Evolutionary conservation across 202 grass and related monocot genomes (phyloP).

Genomic region (Elaeis oleifera): DNA sequence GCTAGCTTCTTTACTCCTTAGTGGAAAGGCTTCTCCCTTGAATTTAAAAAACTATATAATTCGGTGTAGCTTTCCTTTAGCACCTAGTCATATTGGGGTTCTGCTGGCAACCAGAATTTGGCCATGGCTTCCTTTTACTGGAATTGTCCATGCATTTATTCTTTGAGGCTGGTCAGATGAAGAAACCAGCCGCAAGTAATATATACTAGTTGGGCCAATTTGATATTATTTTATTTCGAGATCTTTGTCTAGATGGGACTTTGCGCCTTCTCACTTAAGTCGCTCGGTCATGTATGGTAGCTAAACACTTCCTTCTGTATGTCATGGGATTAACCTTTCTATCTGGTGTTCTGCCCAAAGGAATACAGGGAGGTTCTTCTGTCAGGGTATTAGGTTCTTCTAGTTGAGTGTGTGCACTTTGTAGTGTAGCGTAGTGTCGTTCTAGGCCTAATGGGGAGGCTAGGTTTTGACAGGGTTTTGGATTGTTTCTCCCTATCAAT

Average conservation of each 20-base stretch:
- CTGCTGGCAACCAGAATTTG: conserved; percentile 49
- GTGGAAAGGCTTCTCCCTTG: neutral
- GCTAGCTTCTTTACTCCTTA: neutral
- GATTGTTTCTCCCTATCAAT: neutral
- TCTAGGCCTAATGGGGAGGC: neutral
- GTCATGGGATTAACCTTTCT: too few relatives aligned
- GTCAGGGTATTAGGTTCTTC: too few relatives aligned
- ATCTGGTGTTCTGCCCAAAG: too few relatives aligned
- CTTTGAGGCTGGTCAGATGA: neutral
- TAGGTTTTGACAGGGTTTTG: neutral
- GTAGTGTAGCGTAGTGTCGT: too few relatives aligned
- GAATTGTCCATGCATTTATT: neutral
- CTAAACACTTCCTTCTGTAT: too few relatives aligned
- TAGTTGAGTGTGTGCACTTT: too few relatives aligned
- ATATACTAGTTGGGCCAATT: neutral
- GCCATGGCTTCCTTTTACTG: conserved; percentile 9
- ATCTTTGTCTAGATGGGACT: too few relatives aligned
- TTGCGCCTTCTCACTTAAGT: too few relatives aligned
- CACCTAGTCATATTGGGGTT: conserved; percentile 56
- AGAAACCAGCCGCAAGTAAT: too few relatives aligned
- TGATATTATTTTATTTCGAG: neutral
- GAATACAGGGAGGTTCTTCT: too few relatives aligned
- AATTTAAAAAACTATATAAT: conserved; percentile 13
- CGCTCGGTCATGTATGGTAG: too few relatives aligned
- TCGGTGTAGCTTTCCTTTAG: conserved; percentile 15